Percentiles rank a stretch among this genome's conserved stretches.
Conservation (phyloP, 2,329 filamentous ascomycete species). For the Ophiostoma populinum region DNA sequence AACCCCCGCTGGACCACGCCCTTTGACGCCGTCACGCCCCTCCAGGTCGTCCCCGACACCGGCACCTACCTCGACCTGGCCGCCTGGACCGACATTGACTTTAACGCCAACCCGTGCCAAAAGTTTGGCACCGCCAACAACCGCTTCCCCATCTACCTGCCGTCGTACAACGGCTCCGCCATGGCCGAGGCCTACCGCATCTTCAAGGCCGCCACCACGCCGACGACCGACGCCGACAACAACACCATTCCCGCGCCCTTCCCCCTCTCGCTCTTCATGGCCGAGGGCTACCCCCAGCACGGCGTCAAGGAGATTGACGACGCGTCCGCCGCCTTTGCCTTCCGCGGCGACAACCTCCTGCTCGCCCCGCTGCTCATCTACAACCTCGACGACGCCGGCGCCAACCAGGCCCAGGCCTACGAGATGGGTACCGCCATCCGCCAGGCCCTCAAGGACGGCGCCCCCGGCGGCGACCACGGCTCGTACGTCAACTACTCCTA, state of each 20-base stretch:
- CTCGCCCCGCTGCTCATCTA: slow-evolving; percentile 22
- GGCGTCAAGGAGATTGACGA: slow-evolving; percentile 23
- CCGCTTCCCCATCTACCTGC: slow-evolving; percentile 26
- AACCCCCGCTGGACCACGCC: slow-evolving; percentile 18
- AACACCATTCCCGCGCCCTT: slow-evolving; percentile 15
- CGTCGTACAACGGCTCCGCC: slow-evolving; percentile 19
- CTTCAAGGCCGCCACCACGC: slow-evolving; percentile 15
- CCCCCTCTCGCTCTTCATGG: slow-evolving; percentile 28
- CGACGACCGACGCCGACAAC: neutral
- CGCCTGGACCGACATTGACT: slow-evolving; percentile 23
- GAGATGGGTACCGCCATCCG: slow-evolving; percentile 22
- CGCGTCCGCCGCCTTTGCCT: slow-evolving; percentile 26
- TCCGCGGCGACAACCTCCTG: slow-evolving; percentile 27
- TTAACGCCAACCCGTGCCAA: slow-evolving; percentile 22
- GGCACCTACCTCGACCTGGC: slow-evolving; percentile 29
- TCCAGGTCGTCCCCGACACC: slow-evolving; percentile 10
- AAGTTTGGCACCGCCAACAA: slow-evolving; percentile 23
- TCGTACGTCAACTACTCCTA: slow-evolving; percentile 35
- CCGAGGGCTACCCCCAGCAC: slow-evolving; percentile 34
- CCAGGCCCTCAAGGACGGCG: slow-evolving; percentile 19
- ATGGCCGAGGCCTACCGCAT: slow-evolving; percentile 17
- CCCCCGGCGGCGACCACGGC: slow-evolving; percentile 13
- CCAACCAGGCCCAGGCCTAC: slow-evolving; percentile 18
- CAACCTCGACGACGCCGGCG: slow-evolving; percentile 14
- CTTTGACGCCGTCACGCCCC: slow-evolving; percentile 24